Evolutionary conservation across 2,329 filamentous ascomycete species (phyloP), one percentile per base, ranked within the genome.

Genomic region (Orbilia javanica): DNA sequence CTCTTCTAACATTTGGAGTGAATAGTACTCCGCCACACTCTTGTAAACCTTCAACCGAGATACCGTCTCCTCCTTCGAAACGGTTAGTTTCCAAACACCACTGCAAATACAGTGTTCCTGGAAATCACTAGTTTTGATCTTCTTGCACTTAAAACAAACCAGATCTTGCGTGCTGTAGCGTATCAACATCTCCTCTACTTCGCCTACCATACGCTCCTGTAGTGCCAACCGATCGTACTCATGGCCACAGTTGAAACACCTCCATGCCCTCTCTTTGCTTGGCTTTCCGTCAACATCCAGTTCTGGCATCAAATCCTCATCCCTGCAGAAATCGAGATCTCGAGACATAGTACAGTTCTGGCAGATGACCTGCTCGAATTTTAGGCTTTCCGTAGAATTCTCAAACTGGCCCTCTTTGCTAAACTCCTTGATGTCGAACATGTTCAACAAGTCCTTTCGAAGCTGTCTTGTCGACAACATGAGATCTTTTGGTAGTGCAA

Each of bases 371-470:
- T 95, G 92, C 3, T 88, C 83, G 3, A 99, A 86, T 80, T 88
- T 89, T 3, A 98, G 88, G 52, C 88, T 90, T 69, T 92, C 90
- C 64, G 90, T 92, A 0, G 96, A 95, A 83, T 98, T 98, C 77
- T 89, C 87, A 84, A 98, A 99, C 2, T 90, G 88, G n/a, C 92
- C 95, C 69, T 95, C 93, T 66, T 91, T 88, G 83, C 91, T 92
- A 86, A 99, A 99, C 84, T 99, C 96, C 81, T 94, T 92, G 66
- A 99, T 90, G 71, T 99, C 96, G 84, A 99, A 97, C 65, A 98
- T 88, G 8, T 91, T 88, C 0, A 99, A 89, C 0, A 99, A 87
- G 77, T 98, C 95, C 81, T 96, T 96, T 66, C 96, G 90, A 0
- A 99, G 87, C 1, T 97, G 87, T 4, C 96, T 90, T 1, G 93